Evolutionary conservation across 1,284 basidiomycete genomes (phyloP).

Genomic region (Spongiforma sp.): DNA sequence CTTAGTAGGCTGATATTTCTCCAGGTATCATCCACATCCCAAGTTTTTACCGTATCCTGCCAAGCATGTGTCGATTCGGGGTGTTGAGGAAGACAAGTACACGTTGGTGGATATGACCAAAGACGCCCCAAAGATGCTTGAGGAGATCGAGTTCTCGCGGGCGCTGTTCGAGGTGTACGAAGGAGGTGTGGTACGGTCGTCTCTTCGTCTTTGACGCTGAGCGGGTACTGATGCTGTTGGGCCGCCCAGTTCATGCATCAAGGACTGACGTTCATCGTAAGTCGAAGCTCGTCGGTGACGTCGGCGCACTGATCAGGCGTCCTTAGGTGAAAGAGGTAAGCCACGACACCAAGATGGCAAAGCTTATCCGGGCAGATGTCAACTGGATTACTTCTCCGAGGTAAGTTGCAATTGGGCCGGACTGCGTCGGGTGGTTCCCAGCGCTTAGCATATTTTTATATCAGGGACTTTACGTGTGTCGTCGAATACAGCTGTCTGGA

Average conservation of each 20-base stretch:
- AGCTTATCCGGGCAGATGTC: conserved; percentile 74
- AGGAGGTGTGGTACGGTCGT: conserved; percentile 66
- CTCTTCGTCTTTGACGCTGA: not conserved
- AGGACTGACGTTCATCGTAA: conserved; percentile 75
- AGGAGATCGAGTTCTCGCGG: conserved; percentile 87
- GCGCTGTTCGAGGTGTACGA: conserved; percentile 88
- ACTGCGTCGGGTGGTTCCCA: not conserved
- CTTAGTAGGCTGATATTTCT: not conserved
- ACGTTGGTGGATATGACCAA: conserved; percentile 71
- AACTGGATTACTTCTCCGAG: conserved; percentile 85
- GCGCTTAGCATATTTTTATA: conserved; percentile 9
- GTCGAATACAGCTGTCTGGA: not conserved
- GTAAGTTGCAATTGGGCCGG: conserved; percentile 43
- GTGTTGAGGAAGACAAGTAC: conserved; percentile 82
- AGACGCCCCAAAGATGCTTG: conserved; percentile 59
- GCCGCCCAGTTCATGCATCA: conserved; percentile 78
- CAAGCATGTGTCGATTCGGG: conserved; percentile 77
- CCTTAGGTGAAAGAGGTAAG: conserved; percentile 77
- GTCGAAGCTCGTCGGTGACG: conserved; percentile 14
- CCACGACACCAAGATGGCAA: conserved; percentile 80
- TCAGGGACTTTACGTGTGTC: conserved; percentile 74
- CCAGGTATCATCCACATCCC: conserved; percentile 81
- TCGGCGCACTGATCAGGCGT: conserved; percentile 10
- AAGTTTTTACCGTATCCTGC: conserved; percentile 82
- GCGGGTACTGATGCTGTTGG: conserved; percentile 2